Conservation (phyloP, 1,284 basidiomycete species). For the Marasmius sp. region DNA sequence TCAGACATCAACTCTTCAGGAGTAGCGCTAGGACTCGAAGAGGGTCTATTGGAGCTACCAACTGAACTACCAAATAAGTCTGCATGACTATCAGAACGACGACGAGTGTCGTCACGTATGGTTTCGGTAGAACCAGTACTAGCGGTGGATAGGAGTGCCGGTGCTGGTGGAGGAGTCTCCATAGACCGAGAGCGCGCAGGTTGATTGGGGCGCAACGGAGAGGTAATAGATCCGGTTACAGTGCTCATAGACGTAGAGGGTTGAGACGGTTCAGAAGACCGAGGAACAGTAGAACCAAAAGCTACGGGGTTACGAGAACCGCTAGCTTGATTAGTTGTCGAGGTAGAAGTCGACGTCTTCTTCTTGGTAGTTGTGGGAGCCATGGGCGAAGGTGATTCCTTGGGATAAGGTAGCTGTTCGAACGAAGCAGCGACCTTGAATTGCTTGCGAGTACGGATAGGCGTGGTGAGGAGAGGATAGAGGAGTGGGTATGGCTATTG, state of each 20-base stretch:
- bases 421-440: background rate
- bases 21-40: background rate
- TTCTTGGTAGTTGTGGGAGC: background rate
- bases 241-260: background rate
- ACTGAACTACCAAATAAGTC: background rate
- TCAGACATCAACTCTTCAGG: background rate
- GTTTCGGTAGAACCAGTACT: too few relatives aligned
- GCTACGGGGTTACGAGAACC: background rate
- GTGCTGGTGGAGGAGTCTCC: background rate
- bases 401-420: background rate
- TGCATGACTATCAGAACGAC: background rate
- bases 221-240: too few relatives aligned
- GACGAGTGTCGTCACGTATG: background rate
- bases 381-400: background rate
- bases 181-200: too few relatives aligned
- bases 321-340: background rate
- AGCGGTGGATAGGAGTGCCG: background rate
- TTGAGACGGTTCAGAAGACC: background rate
- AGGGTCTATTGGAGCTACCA: background rate
- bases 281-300: background rate
- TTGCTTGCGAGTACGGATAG: background rate
- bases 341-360: background rate
- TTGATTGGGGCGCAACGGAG: too few relatives aligned
- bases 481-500: background rate
- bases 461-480: background rate